Evolutionary conservation across 495 filamentous ascomycete species (phyloP).

Genomic region (Tuber aestivum): DNA sequence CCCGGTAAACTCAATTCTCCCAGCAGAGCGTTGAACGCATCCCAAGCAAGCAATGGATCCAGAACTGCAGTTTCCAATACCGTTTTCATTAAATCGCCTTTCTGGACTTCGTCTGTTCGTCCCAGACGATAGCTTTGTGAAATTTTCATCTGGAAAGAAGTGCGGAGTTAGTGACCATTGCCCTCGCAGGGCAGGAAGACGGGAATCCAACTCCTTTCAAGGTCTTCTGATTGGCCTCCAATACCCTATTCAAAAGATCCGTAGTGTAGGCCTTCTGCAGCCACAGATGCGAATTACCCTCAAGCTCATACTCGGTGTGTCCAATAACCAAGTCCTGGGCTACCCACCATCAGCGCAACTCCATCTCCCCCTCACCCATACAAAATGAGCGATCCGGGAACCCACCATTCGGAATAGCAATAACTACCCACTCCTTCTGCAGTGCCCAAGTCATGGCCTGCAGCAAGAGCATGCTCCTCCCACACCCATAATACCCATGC

Average conservation of each 20-base stretch:
- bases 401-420: conserved; percentile 86
- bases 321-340: conserved; percentile 75
- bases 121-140: conserved; percentile 6
- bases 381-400: conserved; percentile 22
- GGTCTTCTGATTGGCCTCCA: conserved; percentile 63
- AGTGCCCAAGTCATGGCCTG: conserved; percentile 81
- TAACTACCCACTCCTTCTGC: conserved; percentile 77
- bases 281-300: conserved; percentile 60
- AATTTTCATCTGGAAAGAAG: background rate
- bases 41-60: conserved; percentile 70
- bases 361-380: background rate
- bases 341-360: conserved; percentile 43
- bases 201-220: conserved; percentile 43
- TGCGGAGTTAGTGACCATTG: background rate
- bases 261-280: conserved; percentile 70
- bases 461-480: conserved; percentile 78
- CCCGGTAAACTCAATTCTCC: conserved; percentile 62
- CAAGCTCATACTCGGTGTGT: conserved; percentile 68
- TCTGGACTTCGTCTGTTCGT: conserved; percentile 52
- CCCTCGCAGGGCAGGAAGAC: background rate
- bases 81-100: conserved; percentile 58
- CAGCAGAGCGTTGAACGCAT: conserved; percentile 76
- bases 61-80: conserved; percentile 64
- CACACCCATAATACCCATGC: conserved; percentile 65
- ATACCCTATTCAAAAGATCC: conserved; percentile 62